Conservation (phyloP, 2,329 filamentous ascomycete species). For the Pseudomassariella vexata region DNA sequence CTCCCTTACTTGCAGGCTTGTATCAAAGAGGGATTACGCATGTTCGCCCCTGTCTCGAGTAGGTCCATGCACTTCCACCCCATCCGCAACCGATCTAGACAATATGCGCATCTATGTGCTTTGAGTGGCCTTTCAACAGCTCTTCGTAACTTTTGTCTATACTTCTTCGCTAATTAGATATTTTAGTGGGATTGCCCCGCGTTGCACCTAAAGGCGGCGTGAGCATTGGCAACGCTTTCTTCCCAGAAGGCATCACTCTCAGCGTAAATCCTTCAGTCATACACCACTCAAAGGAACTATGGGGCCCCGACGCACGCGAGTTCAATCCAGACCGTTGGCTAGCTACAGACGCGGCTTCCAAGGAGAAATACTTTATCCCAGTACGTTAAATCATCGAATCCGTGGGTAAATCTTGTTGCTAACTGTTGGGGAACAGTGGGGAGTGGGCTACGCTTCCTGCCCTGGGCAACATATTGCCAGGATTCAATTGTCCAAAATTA, state of each 20-base stretch:
- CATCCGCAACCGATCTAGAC: neutral
- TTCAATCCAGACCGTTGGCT: slow-evolving; percentile 12
- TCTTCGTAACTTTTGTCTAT: too few species aligned
- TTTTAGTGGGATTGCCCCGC: slow-evolving; percentile 7
- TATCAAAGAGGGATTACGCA: slow-evolving; percentile 18
- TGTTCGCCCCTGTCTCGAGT: slow-evolving; percentile 14
- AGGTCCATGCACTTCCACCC: neutral
- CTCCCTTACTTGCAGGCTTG: slow-evolving; percentile 19
- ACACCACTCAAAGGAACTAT: slow-evolving; percentile 6
- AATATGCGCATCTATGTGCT: too few species aligned
- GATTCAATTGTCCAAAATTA: slow-evolving; percentile 12
- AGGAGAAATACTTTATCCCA: slow-evolving; percentile 9
- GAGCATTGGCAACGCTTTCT: slow-evolving; percentile 6
- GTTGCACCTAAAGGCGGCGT: slow-evolving; percentile 10
- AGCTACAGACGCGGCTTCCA: neutral
- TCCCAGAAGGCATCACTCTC: slow-evolving; percentile 8
- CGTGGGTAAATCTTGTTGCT: too few species aligned
- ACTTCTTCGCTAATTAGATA: neutral
- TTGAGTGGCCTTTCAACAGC: too few species aligned
- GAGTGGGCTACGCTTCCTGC: slow-evolving; percentile 11
- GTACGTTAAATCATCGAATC: slow-evolving; percentile 2
- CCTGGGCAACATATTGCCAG: slow-evolving; percentile 12
- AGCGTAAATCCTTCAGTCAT: slow-evolving; percentile 6
- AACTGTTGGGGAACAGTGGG: slow-evolving; percentile 7
- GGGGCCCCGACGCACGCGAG: slow-evolving; percentile 7